Evolutionary conservation across 768 basidiomycete genomes (phyloP), one percentile per base, ranked within the genome.

Genomic region (Calocera cornea): DNA sequence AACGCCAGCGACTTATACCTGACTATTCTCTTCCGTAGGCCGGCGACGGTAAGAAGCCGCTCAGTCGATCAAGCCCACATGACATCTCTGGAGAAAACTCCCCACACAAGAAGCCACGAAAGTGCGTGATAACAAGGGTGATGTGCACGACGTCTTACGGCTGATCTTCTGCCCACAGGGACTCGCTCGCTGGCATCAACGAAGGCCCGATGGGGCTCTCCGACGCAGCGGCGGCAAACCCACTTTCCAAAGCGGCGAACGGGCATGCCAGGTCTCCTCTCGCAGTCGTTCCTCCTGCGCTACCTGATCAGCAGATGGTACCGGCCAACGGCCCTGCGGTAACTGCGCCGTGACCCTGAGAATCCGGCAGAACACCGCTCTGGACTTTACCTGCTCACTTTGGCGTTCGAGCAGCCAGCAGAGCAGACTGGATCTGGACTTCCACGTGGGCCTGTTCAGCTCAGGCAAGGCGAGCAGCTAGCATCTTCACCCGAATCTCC

Each of bases 241-340:
- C 54, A 10, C 54, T 60, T 33, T 60, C 54, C 11, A 60, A 60
- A 19, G 31, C 54, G 27, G 31, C 24, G 27, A 60, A 60, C 19
- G 54, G 27, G 54, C 54, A 60, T 33, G 54, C 24, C 54, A 60
- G 54, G 22, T 60, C 54, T 60, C 54, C 54, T 33, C 54, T 60
- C 31, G 54, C 54, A 29, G 54, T 60, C 31, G 27, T 60, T 33
- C 54, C 54, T 33, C 31, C 54, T 10, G 54, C 54, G 10, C 31
- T 60, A 29, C 54, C 54, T 60, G 54, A 60, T 27, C 54, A 60
- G 22, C 54, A 60, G 54, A 33, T 60, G 24, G 31, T 22, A 16
- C 27, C 54, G 11, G 31, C 24, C 7, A 60, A 60, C 19, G 54
- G 54, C 31, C 14, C 54, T 31, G 14, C 2, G 27, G 54, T 60